Evolutionary conservation across 257 asterid genomes (phyloP).

Genomic region (Solanum sitiens): DNA sequence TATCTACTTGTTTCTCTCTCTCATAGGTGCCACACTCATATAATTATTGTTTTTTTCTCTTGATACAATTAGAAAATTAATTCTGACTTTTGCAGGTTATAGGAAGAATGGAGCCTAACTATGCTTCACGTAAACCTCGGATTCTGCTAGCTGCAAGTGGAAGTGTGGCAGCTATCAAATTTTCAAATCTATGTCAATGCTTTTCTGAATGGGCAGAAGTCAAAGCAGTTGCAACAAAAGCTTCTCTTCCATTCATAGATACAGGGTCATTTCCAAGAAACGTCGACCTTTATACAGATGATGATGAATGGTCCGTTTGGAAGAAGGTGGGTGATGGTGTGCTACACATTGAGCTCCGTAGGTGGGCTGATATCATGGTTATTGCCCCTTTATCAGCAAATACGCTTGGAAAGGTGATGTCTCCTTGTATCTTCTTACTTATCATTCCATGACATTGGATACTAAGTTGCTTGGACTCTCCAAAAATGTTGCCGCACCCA

Average conservation of each 20-base stretch:
- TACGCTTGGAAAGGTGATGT: slow-evolving; percentile 78
- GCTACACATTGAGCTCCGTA: slow-evolving; percentile 73
- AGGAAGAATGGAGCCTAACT: slow-evolving; percentile 25
- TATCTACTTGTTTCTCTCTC: not conserved
- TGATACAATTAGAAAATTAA: not conserved
- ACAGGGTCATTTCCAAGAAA: slow-evolving; percentile 48
- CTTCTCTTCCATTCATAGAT: slow-evolving; percentile 69
- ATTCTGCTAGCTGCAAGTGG: slow-evolving; percentile 88
- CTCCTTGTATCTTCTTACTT: not conserved
- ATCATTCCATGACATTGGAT: not conserved
- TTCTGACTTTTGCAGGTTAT: slow-evolving; percentile 22
- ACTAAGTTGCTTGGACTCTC: not conserved
- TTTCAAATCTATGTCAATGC: slow-evolving; percentile 65
- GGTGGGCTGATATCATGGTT: slow-evolving; percentile 90
- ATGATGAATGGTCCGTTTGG: slow-evolving; percentile 85
- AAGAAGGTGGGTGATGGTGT: slow-evolving; percentile 63
- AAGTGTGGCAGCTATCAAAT: slow-evolving; percentile 83
- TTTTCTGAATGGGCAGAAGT: slow-evolving; percentile 91
- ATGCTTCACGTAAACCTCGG: slow-evolving; percentile 44
- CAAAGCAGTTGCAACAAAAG: slow-evolving; percentile 73
- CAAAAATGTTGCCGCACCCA: not conserved
- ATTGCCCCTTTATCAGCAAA: slow-evolving; percentile 95
- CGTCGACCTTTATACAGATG: slow-evolving; percentile 59
- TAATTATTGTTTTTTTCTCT: not conserved
- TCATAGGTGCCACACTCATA: not conserved